phyloP scores from a whole-genome alignment of 306 rosid genomes.

The Lathyrus tuberosus region DNA sequence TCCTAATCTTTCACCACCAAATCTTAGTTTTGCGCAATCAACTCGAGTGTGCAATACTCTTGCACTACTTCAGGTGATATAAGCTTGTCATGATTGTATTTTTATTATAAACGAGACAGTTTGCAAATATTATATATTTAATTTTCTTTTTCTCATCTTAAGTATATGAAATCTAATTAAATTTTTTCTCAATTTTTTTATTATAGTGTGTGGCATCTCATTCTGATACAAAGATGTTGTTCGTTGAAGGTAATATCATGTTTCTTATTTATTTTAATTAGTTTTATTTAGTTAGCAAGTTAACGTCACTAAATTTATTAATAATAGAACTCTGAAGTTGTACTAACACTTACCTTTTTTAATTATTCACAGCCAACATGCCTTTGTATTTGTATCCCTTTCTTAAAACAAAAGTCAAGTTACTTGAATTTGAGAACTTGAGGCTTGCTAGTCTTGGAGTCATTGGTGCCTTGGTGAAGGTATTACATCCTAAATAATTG shows the following conservation, averaged over 20 bases:
- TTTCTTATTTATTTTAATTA: conserved; percentile 34
- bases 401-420: neutral
- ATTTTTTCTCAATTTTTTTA: conserved; percentile 20
- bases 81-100: too few relatives aligned
- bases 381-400: neutral
- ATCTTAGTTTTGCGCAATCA: conserved; percentile 68
- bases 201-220: conserved; percentile 90
- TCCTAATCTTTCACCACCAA: conserved; percentile 79
- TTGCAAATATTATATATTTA: neutral
- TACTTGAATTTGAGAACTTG: neutral
- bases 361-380: neutral
- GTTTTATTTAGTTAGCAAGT: too few relatives aligned
- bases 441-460: neutral
- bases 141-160: neutral
- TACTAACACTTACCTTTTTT: neutral
- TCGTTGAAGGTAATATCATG: conserved; percentile 69
- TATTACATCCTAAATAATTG: neutral
- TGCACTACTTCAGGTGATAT: conserved; percentile 81
- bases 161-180: neutral
- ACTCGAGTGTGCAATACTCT: conserved; percentile 91
- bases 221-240: conserved; percentile 74
- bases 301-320: too few relatives aligned
- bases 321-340: neutral
- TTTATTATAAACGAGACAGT: conserved; percentile 1
- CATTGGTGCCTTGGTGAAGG: conserved; percentile 2